Evolutionary conservation across 305 asterid species (phyloP).

Genomic region (Fraxinus dipetala): DNA sequence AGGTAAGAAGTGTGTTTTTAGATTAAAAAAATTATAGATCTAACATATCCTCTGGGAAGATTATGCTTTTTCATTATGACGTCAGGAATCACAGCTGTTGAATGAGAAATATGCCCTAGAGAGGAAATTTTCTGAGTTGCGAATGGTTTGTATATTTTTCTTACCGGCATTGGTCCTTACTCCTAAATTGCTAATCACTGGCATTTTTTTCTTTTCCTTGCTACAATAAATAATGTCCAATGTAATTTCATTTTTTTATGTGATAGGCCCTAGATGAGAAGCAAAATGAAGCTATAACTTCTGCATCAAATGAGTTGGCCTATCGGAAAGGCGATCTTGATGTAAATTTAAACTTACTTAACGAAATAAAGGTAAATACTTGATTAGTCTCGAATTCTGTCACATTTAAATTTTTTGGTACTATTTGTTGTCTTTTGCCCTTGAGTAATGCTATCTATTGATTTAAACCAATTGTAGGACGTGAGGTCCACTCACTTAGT

Average conservation of each 20-base stretch:
- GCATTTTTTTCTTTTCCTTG: slow-evolving; percentile 8
- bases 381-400: slow-evolving; percentile 16
- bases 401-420: neutral
- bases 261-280: slow-evolving; percentile 86
- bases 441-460: neutral
- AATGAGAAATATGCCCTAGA: slow-evolving; percentile 79
- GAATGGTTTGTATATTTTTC: slow-evolving; percentile 58
- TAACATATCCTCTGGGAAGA: slow-evolving; percentile 11
- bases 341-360: slow-evolving; percentile 77
- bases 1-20: slow-evolving; percentile 44
- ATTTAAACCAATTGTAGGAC: neutral
- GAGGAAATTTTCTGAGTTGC: slow-evolving; percentile 78
- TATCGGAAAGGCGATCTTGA: slow-evolving; percentile 90
- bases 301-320: slow-evolving; percentile 82
- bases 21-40: neutral
- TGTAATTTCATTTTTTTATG: slow-evolving; percentile 16
- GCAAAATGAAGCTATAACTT: slow-evolving; percentile 76
- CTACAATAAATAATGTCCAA: slow-evolving; percentile 9
- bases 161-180: slow-evolving; percentile 18
- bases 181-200: slow-evolving; percentile 7
- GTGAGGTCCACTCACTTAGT: neutral
- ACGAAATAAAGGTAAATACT: slow-evolving; percentile 72
- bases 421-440: neutral
- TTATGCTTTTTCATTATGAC: slow-evolving; percentile 24
- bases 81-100: slow-evolving; percentile 75